Evolutionary conservation across 495 filamentous ascomycete species (phyloP).

Genomic region (Penicillium robsamsonii): DNA sequence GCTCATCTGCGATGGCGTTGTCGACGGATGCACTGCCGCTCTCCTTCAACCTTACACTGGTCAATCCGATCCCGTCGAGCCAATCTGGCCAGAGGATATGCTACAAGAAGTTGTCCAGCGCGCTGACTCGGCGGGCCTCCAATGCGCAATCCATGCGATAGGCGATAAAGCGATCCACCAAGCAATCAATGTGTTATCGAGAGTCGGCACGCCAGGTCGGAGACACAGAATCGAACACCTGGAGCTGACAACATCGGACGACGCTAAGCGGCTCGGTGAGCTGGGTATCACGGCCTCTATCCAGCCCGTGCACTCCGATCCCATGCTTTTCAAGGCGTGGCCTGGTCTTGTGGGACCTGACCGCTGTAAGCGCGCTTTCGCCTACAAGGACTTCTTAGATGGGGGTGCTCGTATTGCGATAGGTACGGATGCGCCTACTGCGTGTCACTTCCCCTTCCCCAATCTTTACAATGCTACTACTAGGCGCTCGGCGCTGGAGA

Average conservation of each 20-base stretch:
- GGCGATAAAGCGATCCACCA: conserved; percentile 57
- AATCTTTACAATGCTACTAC: conserved; percentile 61
- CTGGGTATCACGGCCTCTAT: conserved; percentile 61
- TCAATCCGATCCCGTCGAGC: conserved; percentile 42
- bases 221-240: conserved; percentile 62
- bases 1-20: conserved; percentile 65
- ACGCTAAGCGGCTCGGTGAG: conserved; percentile 52
- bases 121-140: conserved; percentile 54
- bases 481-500: conserved; percentile 52
- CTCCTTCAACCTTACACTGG: conserved; percentile 57
- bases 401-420: conserved; percentile 55
- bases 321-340: conserved; percentile 59
- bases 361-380: conserved; percentile 56
- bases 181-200: conserved; percentile 54
- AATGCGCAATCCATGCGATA: conserved; percentile 66
- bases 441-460: conserved; percentile 50
- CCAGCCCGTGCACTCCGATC: conserved; percentile 62
- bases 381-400: conserved; percentile 59
- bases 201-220: conserved; percentile 35
- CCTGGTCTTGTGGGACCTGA: conserved; percentile 52
- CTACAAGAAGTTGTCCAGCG: conserved; percentile 53
- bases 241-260: conserved; percentile 52
- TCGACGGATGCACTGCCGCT: conserved; percentile 66
- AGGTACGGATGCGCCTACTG: conserved; percentile 60
- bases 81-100: conserved; percentile 54